These are phyloP conservation scores for Wickerhamomyces ciferrii DNA, from an alignment of 805 yeast species.

Conservation along the genomic window DNA sequence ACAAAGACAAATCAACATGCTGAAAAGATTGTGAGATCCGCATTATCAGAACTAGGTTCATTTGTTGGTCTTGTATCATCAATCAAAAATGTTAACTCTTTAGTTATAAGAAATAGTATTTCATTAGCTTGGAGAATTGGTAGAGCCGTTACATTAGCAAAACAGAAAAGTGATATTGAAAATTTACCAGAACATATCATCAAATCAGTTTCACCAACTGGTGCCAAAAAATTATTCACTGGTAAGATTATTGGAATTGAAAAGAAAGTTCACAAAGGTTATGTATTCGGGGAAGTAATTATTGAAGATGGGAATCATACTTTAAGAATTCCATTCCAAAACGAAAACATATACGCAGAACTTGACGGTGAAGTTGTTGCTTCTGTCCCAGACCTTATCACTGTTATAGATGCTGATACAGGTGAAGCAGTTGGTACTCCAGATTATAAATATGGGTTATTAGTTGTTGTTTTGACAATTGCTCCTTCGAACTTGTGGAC, in stretches of 20 bases:
- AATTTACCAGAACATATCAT: conserved; percentile 29
- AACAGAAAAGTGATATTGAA: conserved; percentile 31
- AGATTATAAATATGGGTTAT: conserved; percentile 40
- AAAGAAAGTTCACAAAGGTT: conserved; percentile 35
- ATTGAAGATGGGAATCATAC: conserved; percentile 20
- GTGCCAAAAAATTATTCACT: conserved; percentile 24
- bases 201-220: conserved; percentile 30
- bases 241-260: conserved; percentile 42
- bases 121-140: conserved; percentile 46
- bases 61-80: conserved; percentile 32
- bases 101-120: conserved; percentile 29
- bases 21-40: conserved; percentile 34
- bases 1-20: conserved; percentile 28
- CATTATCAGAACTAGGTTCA: conserved; percentile 37
- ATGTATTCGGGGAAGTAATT: conserved; percentile 38
- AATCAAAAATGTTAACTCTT: conserved; percentile 25
- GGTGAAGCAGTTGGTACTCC: conserved; percentile 48
- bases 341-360: conserved; percentile 38
- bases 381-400: conserved; percentile 41
- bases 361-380: conserved; percentile 26
- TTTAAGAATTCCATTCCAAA: conserved; percentile 41
- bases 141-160: conserved; percentile 34
- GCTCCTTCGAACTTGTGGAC: conserved; percentile 34
- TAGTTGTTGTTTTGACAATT: conserved; percentile 35
- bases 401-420: conserved; percentile 35